Conservation (phyloP, 2,329 filamentous ascomycete species). For the Stachybotrys chlorohalonatus region DNA sequence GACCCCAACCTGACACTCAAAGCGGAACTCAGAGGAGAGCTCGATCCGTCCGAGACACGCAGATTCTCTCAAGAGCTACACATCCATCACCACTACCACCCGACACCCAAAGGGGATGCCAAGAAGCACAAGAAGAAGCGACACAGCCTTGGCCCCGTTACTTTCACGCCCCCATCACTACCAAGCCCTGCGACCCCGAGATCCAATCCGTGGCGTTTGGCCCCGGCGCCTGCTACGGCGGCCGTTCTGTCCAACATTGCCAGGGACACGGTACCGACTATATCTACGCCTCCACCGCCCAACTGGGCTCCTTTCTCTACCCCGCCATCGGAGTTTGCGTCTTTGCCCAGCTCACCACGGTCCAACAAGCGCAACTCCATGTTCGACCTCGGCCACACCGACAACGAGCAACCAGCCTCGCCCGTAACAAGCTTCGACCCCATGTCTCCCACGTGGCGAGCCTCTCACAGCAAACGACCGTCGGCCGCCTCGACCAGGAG, state of each 20-base stretch:
- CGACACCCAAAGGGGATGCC: slow-evolving; percentile 50
- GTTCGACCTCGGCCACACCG: slow-evolving; percentile 59
- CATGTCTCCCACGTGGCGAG: slow-evolving; percentile 48
- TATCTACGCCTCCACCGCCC: slow-evolving; percentile 36
- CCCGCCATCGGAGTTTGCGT: slow-evolving; percentile 61
- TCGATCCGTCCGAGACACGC: slow-evolving; percentile 20
- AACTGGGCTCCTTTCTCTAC: slow-evolving; percentile 44
- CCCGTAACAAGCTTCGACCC: slow-evolving; percentile 71
- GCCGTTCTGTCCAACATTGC: slow-evolving; percentile 31
- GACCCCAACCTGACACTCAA: slow-evolving; percentile 48
- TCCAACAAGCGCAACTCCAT: slow-evolving; percentile 66
- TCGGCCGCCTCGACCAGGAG: slow-evolving; percentile 48
- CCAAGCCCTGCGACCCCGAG: slow-evolving; percentile 33
- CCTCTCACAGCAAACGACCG: slow-evolving; percentile 42
- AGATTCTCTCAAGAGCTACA: slow-evolving; percentile 64
- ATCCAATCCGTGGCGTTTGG: slow-evolving; percentile 26
- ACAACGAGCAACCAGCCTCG: slow-evolving; percentile 66
- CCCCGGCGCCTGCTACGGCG: slow-evolving; percentile 27
- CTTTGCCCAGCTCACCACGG: slow-evolving; percentile 71
- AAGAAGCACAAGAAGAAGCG: slow-evolving; percentile 66
- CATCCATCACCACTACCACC: slow-evolving; percentile 91
- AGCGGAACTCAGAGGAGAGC: slow-evolving; percentile 53
- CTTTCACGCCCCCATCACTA: slow-evolving; percentile 47
- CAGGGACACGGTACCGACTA: slow-evolving; percentile 41
- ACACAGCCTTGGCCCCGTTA: slow-evolving; percentile 48